Base-by-base conservation (phyloP, 495 filamentous ascomycete species). In the Penicillium verhagenii region DNA sequence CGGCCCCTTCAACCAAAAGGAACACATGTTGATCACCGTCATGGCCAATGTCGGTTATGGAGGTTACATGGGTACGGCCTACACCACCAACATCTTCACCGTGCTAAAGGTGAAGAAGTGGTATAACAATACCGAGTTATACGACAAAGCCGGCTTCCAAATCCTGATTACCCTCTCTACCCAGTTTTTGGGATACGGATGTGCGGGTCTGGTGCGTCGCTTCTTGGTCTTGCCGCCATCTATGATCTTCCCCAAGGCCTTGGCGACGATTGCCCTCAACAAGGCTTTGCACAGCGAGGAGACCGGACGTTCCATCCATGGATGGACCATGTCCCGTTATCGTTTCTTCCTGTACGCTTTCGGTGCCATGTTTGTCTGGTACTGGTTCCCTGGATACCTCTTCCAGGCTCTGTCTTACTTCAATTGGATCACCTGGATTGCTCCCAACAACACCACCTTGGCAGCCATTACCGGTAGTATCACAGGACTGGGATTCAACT, bases 241-340 rank as follows among this genome's bases (percentile, higher is more conserved):
- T 9, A 84, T 86, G 79, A 84, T 88, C 50, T 88, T 80, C 79
- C 85, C 85, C 3, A 76, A 67, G 19, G 82, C 77, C 42, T 70
- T 88, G 23, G 78, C 81, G 31, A 75, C 72, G 4, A 78, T 84
- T 3, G 77, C 83, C 6, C 64, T 88, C 11, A 82, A 86, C 70
- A 79, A 82, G 51, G 82, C 81, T 39, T 82, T 86, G 71, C 82
- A 86, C 56, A 83, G 85, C 54, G 76, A 84, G 39, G 75, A 79
- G 3, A 48, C 68, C 6, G 68, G 69, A 50, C 82, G 82, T 53
- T 73, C 78, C 26, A 71, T 78, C 3, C 79, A 84, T 49, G 84
- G 83, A 25, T 85, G 84, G 79, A 72, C 56, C 3, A 81, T 85
- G 39, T 73, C 79, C 40, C 76, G 84, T 38, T 84, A 85, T 64